phyloP scores from a whole-genome alignment of 345 rosid species.

The Salix brachista region DNA sequence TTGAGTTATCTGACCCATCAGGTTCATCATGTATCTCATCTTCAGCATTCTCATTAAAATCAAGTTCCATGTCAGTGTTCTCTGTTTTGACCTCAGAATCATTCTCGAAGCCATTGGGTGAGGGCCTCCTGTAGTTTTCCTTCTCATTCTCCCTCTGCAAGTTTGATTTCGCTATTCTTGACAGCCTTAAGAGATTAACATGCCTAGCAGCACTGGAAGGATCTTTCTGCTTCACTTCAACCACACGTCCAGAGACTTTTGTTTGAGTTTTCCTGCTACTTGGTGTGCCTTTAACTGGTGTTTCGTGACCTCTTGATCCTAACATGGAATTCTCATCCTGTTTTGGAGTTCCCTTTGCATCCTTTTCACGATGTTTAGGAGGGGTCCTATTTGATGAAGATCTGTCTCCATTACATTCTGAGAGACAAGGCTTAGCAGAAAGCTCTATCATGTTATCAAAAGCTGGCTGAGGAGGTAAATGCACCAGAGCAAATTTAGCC shows the following conservation, averaged over 20 bases:
- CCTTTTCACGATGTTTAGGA: constrained; percentile 64
- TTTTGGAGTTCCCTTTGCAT: constrained; percentile 52
- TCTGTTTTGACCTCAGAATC: constrained; percentile 88
- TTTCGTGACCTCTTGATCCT: constrained; percentile 52
- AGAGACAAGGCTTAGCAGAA: constrained; percentile 67
- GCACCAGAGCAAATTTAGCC: constrained; percentile 42
- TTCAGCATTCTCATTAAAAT: constrained; percentile 78
- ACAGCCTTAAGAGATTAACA: constrained; percentile 83
- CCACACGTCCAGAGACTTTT: constrained; percentile 51
- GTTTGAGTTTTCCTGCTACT: constrained; percentile 52
- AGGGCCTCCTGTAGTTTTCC: constrained; percentile 89
- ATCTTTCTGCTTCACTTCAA: constrained; percentile 65
- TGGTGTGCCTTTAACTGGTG: constrained; percentile 61
- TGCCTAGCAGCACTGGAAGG: constrained; percentile 52
- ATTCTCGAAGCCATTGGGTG: constrained; percentile 65
- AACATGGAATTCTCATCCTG: constrained; percentile 56
- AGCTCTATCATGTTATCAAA: constrained; percentile 73
- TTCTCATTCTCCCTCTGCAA: constrained; percentile 93
- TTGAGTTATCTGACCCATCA: constrained; percentile 53
- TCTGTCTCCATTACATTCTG: constrained; percentile 70
- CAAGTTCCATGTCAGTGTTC: constrained; percentile 96
- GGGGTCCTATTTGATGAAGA: constrained; percentile 63
- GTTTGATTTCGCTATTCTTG: constrained; percentile 87
- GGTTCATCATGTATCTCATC: constrained; percentile 74
- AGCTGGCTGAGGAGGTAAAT: constrained; percentile 84